Conservation (phyloP, 352 stramenopile genomes). For the Chrysophaeum taylorii region DNA sequence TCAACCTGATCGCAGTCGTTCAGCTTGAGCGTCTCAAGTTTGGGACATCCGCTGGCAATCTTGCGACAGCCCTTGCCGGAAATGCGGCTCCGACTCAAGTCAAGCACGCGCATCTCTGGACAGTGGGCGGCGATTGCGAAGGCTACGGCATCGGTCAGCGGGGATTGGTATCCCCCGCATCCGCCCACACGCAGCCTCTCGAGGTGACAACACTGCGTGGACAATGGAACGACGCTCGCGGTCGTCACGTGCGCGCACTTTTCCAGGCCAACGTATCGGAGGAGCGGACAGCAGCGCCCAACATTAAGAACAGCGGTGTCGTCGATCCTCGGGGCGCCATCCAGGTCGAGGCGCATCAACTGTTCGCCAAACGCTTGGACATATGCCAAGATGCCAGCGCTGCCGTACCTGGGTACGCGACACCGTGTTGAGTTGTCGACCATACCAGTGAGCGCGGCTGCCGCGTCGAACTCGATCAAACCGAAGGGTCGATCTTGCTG, state of each 20-base stretch:
- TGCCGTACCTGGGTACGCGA: not conserved
- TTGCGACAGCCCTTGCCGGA: not conserved
- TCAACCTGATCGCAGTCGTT: not conserved
- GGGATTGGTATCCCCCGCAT: not conserved
- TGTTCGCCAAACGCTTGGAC: not conserved
- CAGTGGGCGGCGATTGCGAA: not conserved
- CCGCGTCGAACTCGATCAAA: not conserved
- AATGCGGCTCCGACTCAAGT: too few relatives aligned
- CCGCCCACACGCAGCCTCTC: not conserved
- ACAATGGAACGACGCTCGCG: not conserved
- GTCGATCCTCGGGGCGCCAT: conserved; percentile 5
- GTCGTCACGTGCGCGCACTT: not conserved
- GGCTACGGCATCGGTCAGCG: not conserved
- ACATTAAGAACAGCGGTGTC: not conserved
- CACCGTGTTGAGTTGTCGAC: not conserved
- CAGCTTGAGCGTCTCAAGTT: not conserved
- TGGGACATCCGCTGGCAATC: not conserved
- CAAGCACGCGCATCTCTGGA: too few relatives aligned
- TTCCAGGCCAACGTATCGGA: not conserved
- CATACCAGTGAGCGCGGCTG: not conserved
- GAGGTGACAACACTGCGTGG: not conserved
- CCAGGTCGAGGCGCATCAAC: not conserved
- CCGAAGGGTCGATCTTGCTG: not conserved
- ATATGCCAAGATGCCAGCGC: not conserved
- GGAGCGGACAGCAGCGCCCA: not conserved